phyloP scores from a whole-genome alignment of 2,329 filamentous ascomycete species.

The Aspergillus caelatus region DNA sequence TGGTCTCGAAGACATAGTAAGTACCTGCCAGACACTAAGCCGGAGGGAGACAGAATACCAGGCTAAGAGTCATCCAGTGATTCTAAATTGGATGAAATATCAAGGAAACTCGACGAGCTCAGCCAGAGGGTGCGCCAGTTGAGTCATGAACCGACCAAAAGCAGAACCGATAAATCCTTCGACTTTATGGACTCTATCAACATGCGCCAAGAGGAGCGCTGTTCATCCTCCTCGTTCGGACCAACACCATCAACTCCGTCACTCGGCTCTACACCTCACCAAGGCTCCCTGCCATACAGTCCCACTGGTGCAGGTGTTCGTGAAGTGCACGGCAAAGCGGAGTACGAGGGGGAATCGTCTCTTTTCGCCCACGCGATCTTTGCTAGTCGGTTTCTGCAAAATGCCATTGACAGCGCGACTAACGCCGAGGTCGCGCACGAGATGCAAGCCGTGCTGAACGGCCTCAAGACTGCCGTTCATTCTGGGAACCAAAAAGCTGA shows the following conservation, averaged over 20 bases:
- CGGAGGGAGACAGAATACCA: not conserved
- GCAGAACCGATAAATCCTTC: no score
- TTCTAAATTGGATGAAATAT: slow-evolving; percentile 12
- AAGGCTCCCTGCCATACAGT: no score
- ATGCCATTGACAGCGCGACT: slow-evolving; percentile 4
- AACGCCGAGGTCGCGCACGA: not conserved
- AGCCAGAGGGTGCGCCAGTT: slow-evolving; percentile 1
- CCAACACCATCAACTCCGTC: not conserved
- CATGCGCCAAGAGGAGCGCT: no score
- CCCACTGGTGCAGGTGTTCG: no score
- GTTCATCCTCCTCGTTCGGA: not conserved
- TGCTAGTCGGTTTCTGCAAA: slow-evolving; percentile 8
- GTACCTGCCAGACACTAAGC: not conserved
- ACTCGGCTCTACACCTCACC: no score
- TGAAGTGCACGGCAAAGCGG: not conserved
- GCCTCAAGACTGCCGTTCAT: not conserved
- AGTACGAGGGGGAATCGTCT: slow-evolving; percentile 9
- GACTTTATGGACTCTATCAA: no score
- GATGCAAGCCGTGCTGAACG: not conserved
- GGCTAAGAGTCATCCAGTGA: slow-evolving; percentile 1
- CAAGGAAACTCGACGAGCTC: slow-evolving; percentile 15
- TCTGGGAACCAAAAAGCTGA: slow-evolving; percentile 9
- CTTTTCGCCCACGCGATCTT: slow-evolving; percentile 10
- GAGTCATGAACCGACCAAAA: not conserved
- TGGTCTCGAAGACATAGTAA: slow-evolving; percentile 18